phyloP scores from a whole-genome alignment of 75 land plant species.

The Azolla pinnata region DNA sequence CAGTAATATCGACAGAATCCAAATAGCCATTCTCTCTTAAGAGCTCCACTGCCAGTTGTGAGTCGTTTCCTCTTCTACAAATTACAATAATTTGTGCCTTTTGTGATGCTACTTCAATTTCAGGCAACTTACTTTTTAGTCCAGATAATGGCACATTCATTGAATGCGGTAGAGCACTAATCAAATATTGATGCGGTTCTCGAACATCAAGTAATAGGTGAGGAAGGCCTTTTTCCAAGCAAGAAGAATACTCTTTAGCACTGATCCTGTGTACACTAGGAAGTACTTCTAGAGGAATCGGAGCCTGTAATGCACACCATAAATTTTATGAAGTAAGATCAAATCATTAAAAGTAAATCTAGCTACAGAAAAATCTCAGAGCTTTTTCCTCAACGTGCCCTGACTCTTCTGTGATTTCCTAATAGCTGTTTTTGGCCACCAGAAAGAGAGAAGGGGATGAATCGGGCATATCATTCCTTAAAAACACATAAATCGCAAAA shows the following conservation, averaged over 20 bases:
- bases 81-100: conserved; percentile 53
- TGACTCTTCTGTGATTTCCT: too few species aligned
- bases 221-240: conserved; percentile 28
- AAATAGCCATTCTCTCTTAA: conserved; percentile 50
- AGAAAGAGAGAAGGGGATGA: not conserved
- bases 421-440: too few species aligned
- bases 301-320: conserved; percentile 26
- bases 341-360: too few species aligned
- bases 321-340: too few species aligned
- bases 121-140: conserved; percentile 33
- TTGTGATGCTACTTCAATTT: conserved; percentile 26
- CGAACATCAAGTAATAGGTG: conserved; percentile 86
- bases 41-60: conserved; percentile 76
- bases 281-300: conserved; percentile 35
- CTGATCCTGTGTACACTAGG: conserved; percentile 42
- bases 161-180: conserved; percentile 64
- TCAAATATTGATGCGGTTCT: conserved; percentile 68
- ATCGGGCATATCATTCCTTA: not conserved
- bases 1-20: conserved; percentile 65
- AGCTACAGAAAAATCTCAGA: too few species aligned
- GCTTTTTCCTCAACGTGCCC: too few species aligned
- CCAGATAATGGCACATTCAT: conserved; percentile 64
- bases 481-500: too few species aligned
- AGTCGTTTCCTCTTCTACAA: conserved; percentile 94
- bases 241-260: conserved; percentile 43